Evolutionary conservation across 495 filamentous ascomycete species (phyloP), one percentile per base, ranked within the genome.

Genomic region (Neurospora hispaniola): DNA sequence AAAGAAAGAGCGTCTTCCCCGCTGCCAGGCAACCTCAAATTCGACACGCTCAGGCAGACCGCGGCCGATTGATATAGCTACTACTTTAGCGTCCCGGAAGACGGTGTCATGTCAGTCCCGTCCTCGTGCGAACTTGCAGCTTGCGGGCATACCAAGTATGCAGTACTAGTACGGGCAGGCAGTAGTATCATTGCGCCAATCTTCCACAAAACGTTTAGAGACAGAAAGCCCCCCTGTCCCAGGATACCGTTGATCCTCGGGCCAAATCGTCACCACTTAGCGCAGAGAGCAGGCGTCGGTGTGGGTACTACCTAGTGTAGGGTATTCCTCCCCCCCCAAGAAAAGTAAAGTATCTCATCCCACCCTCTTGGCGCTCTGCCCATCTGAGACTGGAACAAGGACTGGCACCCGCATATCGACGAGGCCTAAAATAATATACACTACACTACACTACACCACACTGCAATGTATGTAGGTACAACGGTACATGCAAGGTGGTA

Each of bases 241-340:
- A 66, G 54, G 71, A 70, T 76, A 77, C 76, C 73, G 78, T 75
- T 75, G 76, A 78, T 79, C 77, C 73, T 74, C 72, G 74, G 72
- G 68, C 70, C 71, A 72, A 74, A 59, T 74, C 73, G 76, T 79
- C 79, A 79, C 77, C 74, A 76, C 38, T 72, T 70, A 71, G 54
- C 54, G 54, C 54, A 66, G 27, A 66, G 35, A 71, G 4, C 75
- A 72, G 71, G 42, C 73, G 69, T 77, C 74, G 74, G 71, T 75
- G 75, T 76, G 73, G 73, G 71, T 74, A 40, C 9, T 42, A 31
- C 18, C 27, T 31, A 31, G 27, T 31, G 27, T 31, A 31, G 27
- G 27, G 27, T 31, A 31, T 2, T 31, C 48, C 41, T 20, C 6
- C 23, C 20, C 69, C 69, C 40, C 8, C 16, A 42, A 70, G 27